Conservation (phyloP, 495 filamentous ascomycete genomes). For the Pyrenula aspistea region DNA sequence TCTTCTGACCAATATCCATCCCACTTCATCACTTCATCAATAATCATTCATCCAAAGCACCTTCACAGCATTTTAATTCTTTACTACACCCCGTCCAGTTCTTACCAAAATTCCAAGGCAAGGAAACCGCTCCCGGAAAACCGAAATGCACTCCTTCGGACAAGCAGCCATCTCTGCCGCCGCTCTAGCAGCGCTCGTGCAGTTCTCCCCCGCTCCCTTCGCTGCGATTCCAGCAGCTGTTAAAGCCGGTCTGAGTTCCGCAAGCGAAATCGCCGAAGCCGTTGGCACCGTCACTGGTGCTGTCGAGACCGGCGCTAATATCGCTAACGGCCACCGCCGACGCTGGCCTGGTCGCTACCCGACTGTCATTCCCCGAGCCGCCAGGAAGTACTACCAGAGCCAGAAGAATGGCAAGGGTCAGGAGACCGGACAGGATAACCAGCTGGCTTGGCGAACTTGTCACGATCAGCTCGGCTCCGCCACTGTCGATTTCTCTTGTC, state of each 20-base stretch:
- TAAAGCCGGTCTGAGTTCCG: not conserved
- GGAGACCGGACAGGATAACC: constrained; percentile 1
- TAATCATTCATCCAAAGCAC: not conserved
- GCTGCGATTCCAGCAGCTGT: not conserved
- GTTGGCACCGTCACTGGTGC: not conserved
- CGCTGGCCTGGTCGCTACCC: no score
- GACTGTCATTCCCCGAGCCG: no score
- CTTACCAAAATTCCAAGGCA: not conserved
- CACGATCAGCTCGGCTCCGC: not conserved
- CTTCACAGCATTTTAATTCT: not conserved
- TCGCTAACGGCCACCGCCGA: not conserved
- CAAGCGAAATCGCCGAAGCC: constrained; percentile 1
- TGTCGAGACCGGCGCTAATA: not conserved
- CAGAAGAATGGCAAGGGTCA: constrained; percentile 1
- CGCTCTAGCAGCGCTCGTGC: constrained; percentile 1
- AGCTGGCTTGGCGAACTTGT: not conserved
- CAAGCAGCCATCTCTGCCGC: not conserved
- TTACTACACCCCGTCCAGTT: not conserved
- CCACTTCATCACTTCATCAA: not conserved
- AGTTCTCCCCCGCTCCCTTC: constrained; percentile 3
- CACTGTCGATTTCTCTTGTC: not conserved
- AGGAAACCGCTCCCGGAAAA: no score
- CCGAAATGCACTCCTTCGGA: constrained; percentile 3
- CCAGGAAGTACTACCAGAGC: no score
- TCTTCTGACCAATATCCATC: not conserved